Evolutionary conservation across 257 asterid genomes (phyloP).

Genomic region (Primulina eburnea): DNA sequence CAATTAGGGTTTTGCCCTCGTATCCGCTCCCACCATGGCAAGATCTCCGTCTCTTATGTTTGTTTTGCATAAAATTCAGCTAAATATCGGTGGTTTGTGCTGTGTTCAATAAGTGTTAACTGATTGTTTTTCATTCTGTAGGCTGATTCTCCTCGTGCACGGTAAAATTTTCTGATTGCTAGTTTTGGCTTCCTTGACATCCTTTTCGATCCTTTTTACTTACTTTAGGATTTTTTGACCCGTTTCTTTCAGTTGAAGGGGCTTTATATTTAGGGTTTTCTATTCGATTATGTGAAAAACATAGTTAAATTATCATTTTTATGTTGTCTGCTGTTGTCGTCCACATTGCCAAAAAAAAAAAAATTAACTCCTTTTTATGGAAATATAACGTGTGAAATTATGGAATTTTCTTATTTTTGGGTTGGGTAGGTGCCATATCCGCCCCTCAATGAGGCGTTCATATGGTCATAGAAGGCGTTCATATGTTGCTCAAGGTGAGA

Average conservation of each 20-base stretch:
- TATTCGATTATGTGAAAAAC: background rate
- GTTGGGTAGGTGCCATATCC: background rate
- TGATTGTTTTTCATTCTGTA: conserved; percentile 33
- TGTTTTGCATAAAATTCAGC: background rate
- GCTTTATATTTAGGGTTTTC: background rate
- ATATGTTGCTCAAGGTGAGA: background rate
- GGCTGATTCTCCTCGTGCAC: conserved; percentile 82
- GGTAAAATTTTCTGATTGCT: conserved; percentile 32
- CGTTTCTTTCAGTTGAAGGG: background rate
- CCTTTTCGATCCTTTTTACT: background rate
- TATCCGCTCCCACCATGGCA: conserved; percentile 35
- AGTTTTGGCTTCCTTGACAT: background rate
- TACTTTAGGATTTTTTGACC: conserved; percentile 16
- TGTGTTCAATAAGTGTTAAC: conserved; percentile 8
- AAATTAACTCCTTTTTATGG: background rate
- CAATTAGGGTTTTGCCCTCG: conserved; percentile 37
- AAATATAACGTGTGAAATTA: background rate
- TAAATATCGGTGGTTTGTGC: background rate
- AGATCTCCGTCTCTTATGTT: conserved; percentile 10
- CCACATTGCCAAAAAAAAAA: background rate
- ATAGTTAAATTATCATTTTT: background rate
- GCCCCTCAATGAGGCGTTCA: background rate
- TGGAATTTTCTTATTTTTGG: background rate
- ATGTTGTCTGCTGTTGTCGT: background rate
- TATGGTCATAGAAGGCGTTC: background rate